phyloP scores from a whole-genome alignment of 2,329 filamentous ascomycete species.

The Cordyceps farinosa region DNA sequence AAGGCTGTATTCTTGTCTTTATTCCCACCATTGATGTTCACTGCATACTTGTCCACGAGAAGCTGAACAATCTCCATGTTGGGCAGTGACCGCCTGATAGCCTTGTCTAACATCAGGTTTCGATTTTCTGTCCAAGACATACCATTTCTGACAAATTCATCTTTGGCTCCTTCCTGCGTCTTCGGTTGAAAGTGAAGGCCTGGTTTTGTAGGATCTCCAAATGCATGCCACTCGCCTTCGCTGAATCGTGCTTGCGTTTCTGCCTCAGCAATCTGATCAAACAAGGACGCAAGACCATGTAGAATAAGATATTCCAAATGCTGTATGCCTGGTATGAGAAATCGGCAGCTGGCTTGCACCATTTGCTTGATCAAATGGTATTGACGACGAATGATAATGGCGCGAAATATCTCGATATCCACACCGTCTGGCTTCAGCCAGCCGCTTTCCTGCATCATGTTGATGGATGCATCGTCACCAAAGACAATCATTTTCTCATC shows the following conservation, averaged over 20 bases:
- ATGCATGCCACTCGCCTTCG: slow-evolving; percentile 15
- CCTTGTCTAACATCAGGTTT: not conserved
- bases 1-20: not conserved
- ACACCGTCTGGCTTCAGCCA: slow-evolving; percentile 2
- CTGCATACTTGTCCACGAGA: slow-evolving; percentile 13
- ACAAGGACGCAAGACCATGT: not conserved
- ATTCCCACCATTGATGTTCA: not conserved
- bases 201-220: not conserved
- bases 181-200: slow-evolving; percentile 2
- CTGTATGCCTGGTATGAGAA: not conserved
- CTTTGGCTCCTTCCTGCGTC: not conserved
- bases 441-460: not conserved
- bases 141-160: too few relatives aligned
- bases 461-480: not conserved
- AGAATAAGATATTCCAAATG: slow-evolving; percentile 7
- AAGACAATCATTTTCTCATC: not conserved
- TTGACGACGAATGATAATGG: slow-evolving; percentile 1
- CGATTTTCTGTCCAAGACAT: not conserved
- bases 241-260: not conserved
- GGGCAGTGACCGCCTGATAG: not conserved
- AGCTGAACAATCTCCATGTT: slow-evolving; percentile 12
- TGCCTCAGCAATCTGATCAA: not conserved
- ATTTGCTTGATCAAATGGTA: slow-evolving; percentile 6
- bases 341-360: not conserved
- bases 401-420: not conserved